Conservation (phyloP, 2,329 filamentous ascomycete genomes). For the Hymenotorrendiella dingleyae region DNA sequence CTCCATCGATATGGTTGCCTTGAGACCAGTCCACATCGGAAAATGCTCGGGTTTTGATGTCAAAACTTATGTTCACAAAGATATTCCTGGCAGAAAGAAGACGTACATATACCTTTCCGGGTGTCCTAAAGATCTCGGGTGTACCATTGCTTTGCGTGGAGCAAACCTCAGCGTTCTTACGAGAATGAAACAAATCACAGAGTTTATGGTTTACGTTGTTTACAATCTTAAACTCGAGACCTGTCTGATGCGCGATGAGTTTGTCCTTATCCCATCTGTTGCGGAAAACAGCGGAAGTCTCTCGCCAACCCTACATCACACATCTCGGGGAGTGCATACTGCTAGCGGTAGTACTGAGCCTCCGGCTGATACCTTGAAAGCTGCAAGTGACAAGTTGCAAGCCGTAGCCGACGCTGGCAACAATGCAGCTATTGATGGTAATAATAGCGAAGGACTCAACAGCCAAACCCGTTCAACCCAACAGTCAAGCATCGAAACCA, state of each 20-base stretch:
- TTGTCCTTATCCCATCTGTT: conserved; percentile 70
- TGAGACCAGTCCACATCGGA: conserved; percentile 69
- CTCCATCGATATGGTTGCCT: conserved; percentile 85
- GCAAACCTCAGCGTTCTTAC: conserved; percentile 64
- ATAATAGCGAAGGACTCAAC: not conserved
- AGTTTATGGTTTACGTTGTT: conserved; percentile 98
- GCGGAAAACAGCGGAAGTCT: conserved; percentile 41
- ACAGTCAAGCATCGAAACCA: conserved; percentile 4
- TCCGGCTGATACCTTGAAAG: conserved; percentile 15
- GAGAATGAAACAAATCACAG: conserved; percentile 86
- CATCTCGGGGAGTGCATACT: conserved; percentile 9
- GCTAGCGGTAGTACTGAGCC: conserved; percentile 3
- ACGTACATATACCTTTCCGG: conserved; percentile 95
- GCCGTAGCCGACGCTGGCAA: conserved; percentile 14
- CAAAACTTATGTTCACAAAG: conserved; percentile 84
- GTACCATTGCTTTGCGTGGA: conserved; percentile 87
- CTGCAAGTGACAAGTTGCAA: conserved; percentile 24
- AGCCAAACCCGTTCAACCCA: conserved; percentile 1
- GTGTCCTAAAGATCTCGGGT: conserved; percentile 82
- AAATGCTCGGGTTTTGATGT: conserved; percentile 85
- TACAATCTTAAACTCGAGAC: conserved; percentile 97
- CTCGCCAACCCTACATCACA: conserved; percentile 31
- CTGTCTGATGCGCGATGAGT: conserved; percentile 88
- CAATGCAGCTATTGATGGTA: conserved; percentile 5
- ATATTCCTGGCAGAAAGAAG: conserved; percentile 70